Percentiles rank a stretch among this genome's conserved stretches.
phyloP scores from a whole-genome alignment of 2,329 filamentous ascomycete species.

The Sporothrix inflata region DNA sequence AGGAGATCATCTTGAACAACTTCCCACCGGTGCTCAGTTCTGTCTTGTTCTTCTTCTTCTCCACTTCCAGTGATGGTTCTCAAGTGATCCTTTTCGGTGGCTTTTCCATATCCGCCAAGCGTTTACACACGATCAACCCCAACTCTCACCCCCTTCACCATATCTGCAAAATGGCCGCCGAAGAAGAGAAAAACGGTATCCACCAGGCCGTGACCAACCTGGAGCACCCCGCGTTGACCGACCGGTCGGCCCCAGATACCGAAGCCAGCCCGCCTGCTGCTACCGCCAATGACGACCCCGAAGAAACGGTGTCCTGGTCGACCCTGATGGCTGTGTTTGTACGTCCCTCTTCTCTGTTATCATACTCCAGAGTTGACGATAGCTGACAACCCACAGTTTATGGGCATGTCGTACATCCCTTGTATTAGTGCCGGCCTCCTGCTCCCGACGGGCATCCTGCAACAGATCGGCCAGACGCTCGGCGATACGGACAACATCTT shows the following conservation, averaged over 20 bases:
- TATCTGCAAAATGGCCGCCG: neutral
- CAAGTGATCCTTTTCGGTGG: neutral
- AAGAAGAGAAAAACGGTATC: neutral
- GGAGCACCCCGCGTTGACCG: neutral
- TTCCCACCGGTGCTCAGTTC: neutral
- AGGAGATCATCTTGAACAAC: neutral
- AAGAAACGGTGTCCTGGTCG: neutral
- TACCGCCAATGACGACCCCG: neutral
- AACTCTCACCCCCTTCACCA: neutral
- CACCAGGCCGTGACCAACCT: neutral
- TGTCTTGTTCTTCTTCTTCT: neutral
- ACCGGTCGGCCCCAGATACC: neutral
- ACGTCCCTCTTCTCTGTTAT: neutral
- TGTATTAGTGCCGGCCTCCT: conserved; percentile 33
- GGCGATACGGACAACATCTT: conserved; percentile 35
- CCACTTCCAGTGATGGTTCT: neutral
- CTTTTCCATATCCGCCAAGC: neutral
- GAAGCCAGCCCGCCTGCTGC: neutral
- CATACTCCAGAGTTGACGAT: no score
- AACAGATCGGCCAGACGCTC: conserved; percentile 35
- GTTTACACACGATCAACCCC: neutral
- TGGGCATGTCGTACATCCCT: conserved; percentile 29
- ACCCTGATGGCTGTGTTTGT: neutral
- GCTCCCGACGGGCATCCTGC: conserved; percentile 36
- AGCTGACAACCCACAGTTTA: conserved; percentile 5